Evolutionary conservation across 164 flowering plant species (phyloP), one percentile per base, ranked within the genome.

Genomic region (Cinnamomum chago): DNA sequence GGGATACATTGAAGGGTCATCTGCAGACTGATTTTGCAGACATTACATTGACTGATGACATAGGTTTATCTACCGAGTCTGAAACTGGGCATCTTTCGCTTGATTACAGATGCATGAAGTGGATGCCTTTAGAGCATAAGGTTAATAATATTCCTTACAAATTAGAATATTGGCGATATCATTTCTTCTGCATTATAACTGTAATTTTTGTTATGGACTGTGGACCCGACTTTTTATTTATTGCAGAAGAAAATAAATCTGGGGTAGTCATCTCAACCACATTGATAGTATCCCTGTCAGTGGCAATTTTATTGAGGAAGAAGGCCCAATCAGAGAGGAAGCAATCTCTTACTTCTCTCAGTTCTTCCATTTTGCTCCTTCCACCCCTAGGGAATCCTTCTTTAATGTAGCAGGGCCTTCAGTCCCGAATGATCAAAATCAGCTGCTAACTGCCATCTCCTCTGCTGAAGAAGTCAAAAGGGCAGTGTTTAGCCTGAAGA

Each of bases 91-190:
- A 92, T 75, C 97, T 93, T 79, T 90, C 98, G 0, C 83, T 92
- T 79, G 99, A 92, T 81, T 93, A 93, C 73, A 90, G 87, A 0
- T 95, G 99, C 84, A 93, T 95, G 96, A 85, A 87, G 82, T 95
- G 99, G 98, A 68, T 92, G 77, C 68, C 87, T 65, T 70, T 86
- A 65, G 90, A 79, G 5, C 84, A 72, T 78, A 90, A 90, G 99
- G 97, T 94, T 67, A 35, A 55, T 62, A 14, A 15, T 51, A 22
- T 35, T 35, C 10, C 7, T 35, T 47, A 24, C 70, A 9, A n/a
- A 17, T 22, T 67, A 5, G 40, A 20, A 27, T 62, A 20, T 50
- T 35, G 64, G 22, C 3, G 35, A 22, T 50, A 3, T 10, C 5
- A 52, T 10, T 13, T 20, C 64, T 65, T 73, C 1, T 33, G 40